Conservation (phyloP, 768 basidiomycete genomes). For the Antrodiella citrinella region DNA sequence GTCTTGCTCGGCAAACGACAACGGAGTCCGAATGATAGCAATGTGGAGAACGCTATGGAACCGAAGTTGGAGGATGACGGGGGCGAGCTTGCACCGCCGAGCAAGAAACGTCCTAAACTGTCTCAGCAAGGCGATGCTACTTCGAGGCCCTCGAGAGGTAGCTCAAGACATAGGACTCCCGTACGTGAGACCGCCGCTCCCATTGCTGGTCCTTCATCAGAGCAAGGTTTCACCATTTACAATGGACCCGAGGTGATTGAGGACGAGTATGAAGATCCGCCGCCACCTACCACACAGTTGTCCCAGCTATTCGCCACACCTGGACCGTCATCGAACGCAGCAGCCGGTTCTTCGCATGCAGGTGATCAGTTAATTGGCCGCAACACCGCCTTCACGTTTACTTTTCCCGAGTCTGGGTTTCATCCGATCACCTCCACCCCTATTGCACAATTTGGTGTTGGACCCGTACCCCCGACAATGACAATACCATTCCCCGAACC, state of each 20-base stretch:
- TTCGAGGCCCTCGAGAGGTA: slow-evolving; percentile 2
- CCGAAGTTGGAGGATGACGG: slow-evolving; percentile 31
- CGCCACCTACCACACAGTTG: slow-evolving; percentile 43
- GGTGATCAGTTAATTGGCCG: neutral
- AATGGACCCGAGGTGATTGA: slow-evolving; percentile 29
- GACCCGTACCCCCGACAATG: neutral
- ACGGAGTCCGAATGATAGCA: slow-evolving; percentile 42
- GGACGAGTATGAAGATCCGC: slow-evolving; percentile 19
- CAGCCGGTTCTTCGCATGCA: slow-evolving; percentile 41
- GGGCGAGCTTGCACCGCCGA: slow-evolving; percentile 34
- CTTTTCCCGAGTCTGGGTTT: slow-evolving; percentile 16
- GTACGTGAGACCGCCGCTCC: neutral
- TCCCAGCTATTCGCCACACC: slow-evolving; percentile 47
- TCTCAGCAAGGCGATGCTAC: slow-evolving; percentile 18
- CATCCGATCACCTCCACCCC: slow-evolving; percentile 21
- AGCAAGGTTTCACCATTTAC: slow-evolving; percentile 41
- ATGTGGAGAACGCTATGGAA: slow-evolving; percentile 33
- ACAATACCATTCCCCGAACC: slow-evolving; percentile 34
- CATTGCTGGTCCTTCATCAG: slow-evolving; percentile 2
- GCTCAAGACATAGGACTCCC: slow-evolving; percentile 13
- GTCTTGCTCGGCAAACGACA: slow-evolving; percentile 54
- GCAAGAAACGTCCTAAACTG: slow-evolving; percentile 45
- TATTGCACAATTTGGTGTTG: slow-evolving; percentile 1
- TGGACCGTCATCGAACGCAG: slow-evolving; percentile 1
- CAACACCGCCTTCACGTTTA: slow-evolving; percentile 17